Conservation (phyloP, 2,329 filamentous ascomycete species). For the Rhynchosporium secalis region DNA sequence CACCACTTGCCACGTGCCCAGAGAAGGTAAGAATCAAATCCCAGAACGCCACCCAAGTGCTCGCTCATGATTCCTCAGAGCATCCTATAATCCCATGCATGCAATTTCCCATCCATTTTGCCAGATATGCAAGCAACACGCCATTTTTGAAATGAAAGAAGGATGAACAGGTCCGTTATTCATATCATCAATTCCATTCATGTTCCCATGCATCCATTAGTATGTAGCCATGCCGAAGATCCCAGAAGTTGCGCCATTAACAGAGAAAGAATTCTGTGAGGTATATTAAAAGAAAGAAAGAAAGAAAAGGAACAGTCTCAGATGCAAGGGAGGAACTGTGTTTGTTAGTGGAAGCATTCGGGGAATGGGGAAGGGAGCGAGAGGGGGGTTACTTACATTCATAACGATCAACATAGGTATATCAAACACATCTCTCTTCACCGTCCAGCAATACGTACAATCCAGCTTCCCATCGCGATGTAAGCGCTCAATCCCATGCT, state of each 20-base stretch:
- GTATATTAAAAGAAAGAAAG: slow-evolving; percentile 11
- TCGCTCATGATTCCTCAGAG: slow-evolving; percentile 16
- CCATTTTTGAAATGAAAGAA: background rate
- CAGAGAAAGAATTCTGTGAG: slow-evolving; percentile 4
- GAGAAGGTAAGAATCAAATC: slow-evolving; percentile 17
- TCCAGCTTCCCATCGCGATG: slow-evolving; percentile 89
- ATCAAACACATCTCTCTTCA: slow-evolving; percentile 95
- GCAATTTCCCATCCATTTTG: slow-evolving; percentile 13
- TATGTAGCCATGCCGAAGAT: slow-evolving; percentile 12
- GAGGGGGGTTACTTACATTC: slow-evolving; percentile 70
- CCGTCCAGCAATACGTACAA: slow-evolving; percentile 95
- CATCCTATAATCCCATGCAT: slow-evolving; percentile 18
- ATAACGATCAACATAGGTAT: slow-evolving; percentile 98
- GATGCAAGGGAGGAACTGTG: slow-evolving; percentile 48
- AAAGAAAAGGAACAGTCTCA: slow-evolving; percentile 31
- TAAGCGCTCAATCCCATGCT: slow-evolving; percentile 78
- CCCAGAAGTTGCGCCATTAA: slow-evolving; percentile 11
- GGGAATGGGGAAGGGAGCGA: background rate
- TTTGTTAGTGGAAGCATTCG: slow-evolving; percentile 20
- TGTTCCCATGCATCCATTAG: slow-evolving; percentile 5
- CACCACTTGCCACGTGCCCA: background rate
- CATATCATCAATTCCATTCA: background rate
- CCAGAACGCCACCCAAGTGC: slow-evolving; percentile 29
- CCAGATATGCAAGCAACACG: slow-evolving; percentile 10
- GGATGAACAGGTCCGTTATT: too few species aligned